Evolutionary conservation across 805 yeast species (phyloP).

Genomic region (Saccharomycopsis oosterbeekiorum): DNA sequence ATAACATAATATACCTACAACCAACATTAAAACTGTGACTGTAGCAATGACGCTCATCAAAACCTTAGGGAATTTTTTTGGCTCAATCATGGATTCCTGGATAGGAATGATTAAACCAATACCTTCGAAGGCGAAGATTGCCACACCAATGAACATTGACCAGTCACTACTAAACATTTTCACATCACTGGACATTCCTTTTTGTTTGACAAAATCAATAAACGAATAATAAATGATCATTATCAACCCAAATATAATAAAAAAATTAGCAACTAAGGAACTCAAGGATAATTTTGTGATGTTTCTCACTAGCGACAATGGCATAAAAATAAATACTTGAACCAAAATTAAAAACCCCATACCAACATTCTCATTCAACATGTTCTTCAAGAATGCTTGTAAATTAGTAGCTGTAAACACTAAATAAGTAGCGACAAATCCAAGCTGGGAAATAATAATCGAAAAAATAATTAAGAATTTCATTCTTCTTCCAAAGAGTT

Average conservation of each 20-base stretch:
- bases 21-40: constrained; percentile 52
- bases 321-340: constrained; percentile 52
- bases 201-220: constrained; percentile 31
- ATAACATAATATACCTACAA: constrained; percentile 61
- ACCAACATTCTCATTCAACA: constrained; percentile 33
- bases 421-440: constrained; percentile 73
- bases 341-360: constrained; percentile 39
- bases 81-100: constrained; percentile 71
- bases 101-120: constrained; percentile 75
- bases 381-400: constrained; percentile 48
- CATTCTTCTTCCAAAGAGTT: constrained; percentile 55
- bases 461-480: constrained; percentile 54
- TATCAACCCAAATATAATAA: constrained; percentile 54
- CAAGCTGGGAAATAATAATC: constrained; percentile 62
- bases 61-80: constrained; percentile 62
- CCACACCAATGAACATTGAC: constrained; percentile 72
- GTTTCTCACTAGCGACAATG: constrained; percentile 64
- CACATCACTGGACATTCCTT: constrained; percentile 42
- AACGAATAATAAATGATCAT: constrained; percentile 52
- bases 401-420: constrained; percentile 70
- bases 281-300: constrained; percentile 65
- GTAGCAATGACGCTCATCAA: constrained; percentile 50
- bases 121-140: constrained; percentile 84
- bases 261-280: constrained; percentile 61
- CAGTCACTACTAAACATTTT: constrained; percentile 49